Percentiles rank a stretch among this genome's conserved stretches.
phyloP scores from a whole-genome alignment of 2,329 filamentous ascomycete species.

The Aspergillus sp. region DNA sequence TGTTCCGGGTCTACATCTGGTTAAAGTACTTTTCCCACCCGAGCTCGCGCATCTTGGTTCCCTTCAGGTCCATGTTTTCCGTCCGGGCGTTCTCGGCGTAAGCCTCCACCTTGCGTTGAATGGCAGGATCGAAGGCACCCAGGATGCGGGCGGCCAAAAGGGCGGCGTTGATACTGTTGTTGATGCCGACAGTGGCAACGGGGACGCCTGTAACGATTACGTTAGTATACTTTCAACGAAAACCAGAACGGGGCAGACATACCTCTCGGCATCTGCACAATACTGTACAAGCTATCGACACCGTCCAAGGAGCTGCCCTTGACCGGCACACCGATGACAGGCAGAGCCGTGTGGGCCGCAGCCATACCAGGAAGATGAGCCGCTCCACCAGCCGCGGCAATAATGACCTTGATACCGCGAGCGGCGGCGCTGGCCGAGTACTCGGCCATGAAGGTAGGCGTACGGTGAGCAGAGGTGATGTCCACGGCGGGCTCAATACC shows the following conservation, averaged over 20 bases:
- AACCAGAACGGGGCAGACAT: slow-evolving; percentile 19
- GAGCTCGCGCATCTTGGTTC: slow-evolving; percentile 40
- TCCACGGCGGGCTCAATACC: slow-evolving; percentile 44
- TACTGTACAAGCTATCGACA: slow-evolving; percentile 67
- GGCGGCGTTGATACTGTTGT: slow-evolving; percentile 75
- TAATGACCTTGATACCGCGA: slow-evolving; percentile 69
- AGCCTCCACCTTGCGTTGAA: slow-evolving; percentile 42
- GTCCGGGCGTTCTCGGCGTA: slow-evolving; percentile 41
- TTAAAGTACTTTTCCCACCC: slow-evolving; percentile 46
- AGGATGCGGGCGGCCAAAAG: slow-evolving; percentile 69
- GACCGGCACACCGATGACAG: slow-evolving; percentile 75
- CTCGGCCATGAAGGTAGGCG: slow-evolving; percentile 66
- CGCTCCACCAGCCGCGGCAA: slow-evolving; percentile 72
- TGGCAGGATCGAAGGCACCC: slow-evolving; percentile 47
- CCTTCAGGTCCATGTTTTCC: slow-evolving; percentile 44
- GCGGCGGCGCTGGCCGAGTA: slow-evolving; percentile 62
- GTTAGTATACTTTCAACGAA: slow-evolving; percentile 10
- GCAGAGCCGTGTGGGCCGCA: slow-evolving; percentile 66
- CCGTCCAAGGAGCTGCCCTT: slow-evolving; percentile 72
- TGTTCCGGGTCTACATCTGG: slow-evolving; percentile 33
- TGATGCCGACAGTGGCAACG: slow-evolving; percentile 73
- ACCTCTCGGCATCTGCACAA: slow-evolving; percentile 71
- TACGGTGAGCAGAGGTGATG: slow-evolving; percentile 60
- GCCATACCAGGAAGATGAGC: slow-evolving; percentile 75
- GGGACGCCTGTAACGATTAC: slow-evolving; percentile 56